Evolutionary conservation across 768 basidiomycete genomes (phyloP).

Genomic region (Mycena latifolia): DNA sequence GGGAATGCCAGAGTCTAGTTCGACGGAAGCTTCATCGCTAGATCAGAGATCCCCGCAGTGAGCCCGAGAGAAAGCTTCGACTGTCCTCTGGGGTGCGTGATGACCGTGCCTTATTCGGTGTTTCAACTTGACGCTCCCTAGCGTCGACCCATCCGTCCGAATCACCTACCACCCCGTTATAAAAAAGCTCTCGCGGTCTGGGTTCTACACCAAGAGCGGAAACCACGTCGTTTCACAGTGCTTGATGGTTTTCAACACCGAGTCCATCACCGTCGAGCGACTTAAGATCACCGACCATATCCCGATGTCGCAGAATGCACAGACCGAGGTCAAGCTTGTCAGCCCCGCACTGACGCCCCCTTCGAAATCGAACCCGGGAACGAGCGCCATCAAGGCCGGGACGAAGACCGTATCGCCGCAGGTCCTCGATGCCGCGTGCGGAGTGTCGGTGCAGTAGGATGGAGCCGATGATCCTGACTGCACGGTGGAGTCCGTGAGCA

Average conservation of each 20-base stretch:
- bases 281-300: too few species aligned
- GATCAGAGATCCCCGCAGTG: constrained; percentile 55
- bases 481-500: constrained; percentile 1
- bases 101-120: constrained; percentile 57
- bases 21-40: constrained; percentile 68
- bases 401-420: constrained; percentile 9
- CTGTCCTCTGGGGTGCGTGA: too few species aligned
- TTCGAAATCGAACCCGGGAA: neutral
- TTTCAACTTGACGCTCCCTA: too few species aligned
- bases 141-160: too few species aligned
- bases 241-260: constrained; percentile 55
- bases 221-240: constrained; percentile 50
- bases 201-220: constrained; percentile 50
- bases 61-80: constrained; percentile 59
- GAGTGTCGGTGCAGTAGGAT: constrained; percentile 54
- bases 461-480: constrained; percentile 46
- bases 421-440: constrained; percentile 42
- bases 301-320: constrained; percentile 49
- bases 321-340: constrained; percentile 39
- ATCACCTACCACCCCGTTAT: constrained; percentile 53
- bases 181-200: constrained; percentile 50
- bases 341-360: constrained; percentile 31
- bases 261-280: constrained; percentile 41
- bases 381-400: too few species aligned
- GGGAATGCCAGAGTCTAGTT: constrained; percentile 66